These are phyloP conservation scores for Ascoidea asiatica DNA, from an alignment of 805 yeast genomes.

Conservation along the genomic window DNA sequence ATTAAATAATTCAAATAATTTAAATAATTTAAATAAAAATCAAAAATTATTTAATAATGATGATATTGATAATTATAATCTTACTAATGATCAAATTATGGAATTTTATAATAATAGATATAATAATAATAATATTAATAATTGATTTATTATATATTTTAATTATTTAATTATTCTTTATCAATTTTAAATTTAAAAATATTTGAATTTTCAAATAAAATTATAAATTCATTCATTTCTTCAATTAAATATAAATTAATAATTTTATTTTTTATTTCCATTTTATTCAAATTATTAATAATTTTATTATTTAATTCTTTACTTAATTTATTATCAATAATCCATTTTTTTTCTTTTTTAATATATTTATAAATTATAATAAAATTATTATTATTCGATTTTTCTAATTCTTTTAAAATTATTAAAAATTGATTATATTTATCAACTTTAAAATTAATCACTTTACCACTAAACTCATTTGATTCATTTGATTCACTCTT, in stretches of 20 bases:
- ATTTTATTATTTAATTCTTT: slow-evolving; percentile 1
- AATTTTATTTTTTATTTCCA: neutral
- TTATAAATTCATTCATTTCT: neutral
- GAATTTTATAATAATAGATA: neutral
- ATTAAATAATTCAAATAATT: too few species aligned
- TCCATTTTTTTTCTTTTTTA: slow-evolving; percentile 10
- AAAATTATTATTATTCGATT: slow-evolving; percentile 1
- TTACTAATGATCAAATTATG: neutral
- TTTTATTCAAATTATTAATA: neutral
- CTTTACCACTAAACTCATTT: neutral
- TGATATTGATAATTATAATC: neutral
- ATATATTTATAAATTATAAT: slow-evolving; percentile 8
- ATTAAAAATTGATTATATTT: slow-evolving; percentile 7
- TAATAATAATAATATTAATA: too few species aligned
- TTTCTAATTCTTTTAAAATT: slow-evolving; percentile 1
- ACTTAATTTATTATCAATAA: slow-evolving; percentile 1
- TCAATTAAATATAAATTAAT: too few species aligned
- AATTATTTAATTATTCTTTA: neutral
- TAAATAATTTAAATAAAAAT: too few species aligned
- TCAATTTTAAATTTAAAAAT: neutral
- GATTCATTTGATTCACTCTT: too few species aligned
- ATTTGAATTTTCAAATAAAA: neutral
- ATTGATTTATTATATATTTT: neutral
- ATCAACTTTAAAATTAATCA: slow-evolving; percentile 2
- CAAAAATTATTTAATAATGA: neutral